A percentile compares a stretch with the other conserved stretches of the same genome.
These are phyloP conservation scores for Panellus pusillus DNA, from an alignment of 768 basidiomycete genomes.

Conservation along the genomic window DNA sequence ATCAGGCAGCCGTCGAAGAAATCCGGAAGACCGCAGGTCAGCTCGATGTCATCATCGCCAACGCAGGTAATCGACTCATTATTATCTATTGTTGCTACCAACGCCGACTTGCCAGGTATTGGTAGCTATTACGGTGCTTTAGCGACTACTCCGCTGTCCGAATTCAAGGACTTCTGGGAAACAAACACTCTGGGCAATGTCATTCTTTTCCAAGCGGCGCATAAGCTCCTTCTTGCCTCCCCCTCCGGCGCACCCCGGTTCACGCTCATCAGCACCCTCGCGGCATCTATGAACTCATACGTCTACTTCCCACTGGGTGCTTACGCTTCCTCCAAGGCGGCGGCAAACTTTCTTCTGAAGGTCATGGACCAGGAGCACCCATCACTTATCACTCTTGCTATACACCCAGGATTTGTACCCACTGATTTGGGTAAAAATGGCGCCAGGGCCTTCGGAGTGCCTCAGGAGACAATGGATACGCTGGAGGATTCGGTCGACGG, in stretches of 20 bases:
- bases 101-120: neutral
- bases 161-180: slow-evolving; percentile 2
- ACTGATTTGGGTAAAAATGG: neutral
- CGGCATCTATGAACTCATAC: neutral
- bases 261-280: neutral
- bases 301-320: too few species aligned
- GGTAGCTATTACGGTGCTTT: neutral
- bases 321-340: too few species aligned
- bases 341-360: too few species aligned
- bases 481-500: neutral
- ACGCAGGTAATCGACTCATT: neutral
- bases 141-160: neutral
- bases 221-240: neutral
- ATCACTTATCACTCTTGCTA: too few species aligned
- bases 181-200: neutral
- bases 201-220: slow-evolving; percentile 5
- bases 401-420: too few species aligned
- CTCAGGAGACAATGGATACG: neutral
- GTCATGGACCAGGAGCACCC: neutral
- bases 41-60: slow-evolving; percentile 5
- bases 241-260: neutral
- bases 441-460: neutral
- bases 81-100: neutral
- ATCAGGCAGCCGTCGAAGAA: neutral
- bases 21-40: neutral